Evolutionary conservation across 2,329 filamentous ascomycete genomes (phyloP), one percentile per base, ranked within the genome.

Genomic region (Simplicillium aogashimaense): DNA sequence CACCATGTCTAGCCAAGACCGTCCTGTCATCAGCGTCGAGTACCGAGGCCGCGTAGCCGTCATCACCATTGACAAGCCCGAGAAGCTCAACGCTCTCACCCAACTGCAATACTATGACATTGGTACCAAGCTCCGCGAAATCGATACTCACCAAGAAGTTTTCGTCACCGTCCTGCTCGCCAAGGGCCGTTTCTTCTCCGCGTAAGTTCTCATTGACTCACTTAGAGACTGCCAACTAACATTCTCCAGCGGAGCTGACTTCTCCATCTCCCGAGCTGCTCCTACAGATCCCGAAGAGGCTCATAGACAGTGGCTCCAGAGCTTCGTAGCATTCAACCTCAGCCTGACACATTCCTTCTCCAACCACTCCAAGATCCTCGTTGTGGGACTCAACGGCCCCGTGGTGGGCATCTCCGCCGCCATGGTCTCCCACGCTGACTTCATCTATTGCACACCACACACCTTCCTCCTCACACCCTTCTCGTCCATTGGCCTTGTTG

Each of bases 381-480:
- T 97, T 44, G 81, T 82, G 0, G 92, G 86, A 0, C 80, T 97
- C 49, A 97, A 97, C 65, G 92, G 90, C 3, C 92, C 92, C 6
- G 88, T 81, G 10, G 74, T 98, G 39, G 92, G 92, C 6, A 80
- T 97, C 28, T 85, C 83, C 2, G 92, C 90, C 1, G 89, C 90
- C 0, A 65, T 97, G 1, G 69, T 87, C 43, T 81, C 81, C 20
- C 84, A 86, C 59, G 85, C 85, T 17, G 92, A 97, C 68, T 97
- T 97, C 67, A 76, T 97, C 59, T 97, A 97, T 70, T 81, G 76
- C 56, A 72, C 83, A 0, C 88, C 89, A 0, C 74, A 83, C 50
- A 68, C 88, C 25, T 98, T 87, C 64, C 70, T 97, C 18, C 78
- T 97, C 18, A 95, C 89, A 1, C 92, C 92, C 4, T 97, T 97